These are phyloP conservation scores for Gentiana macrophylla DNA, from an alignment of 257 asterid species.

Conservation along the genomic window DNA sequence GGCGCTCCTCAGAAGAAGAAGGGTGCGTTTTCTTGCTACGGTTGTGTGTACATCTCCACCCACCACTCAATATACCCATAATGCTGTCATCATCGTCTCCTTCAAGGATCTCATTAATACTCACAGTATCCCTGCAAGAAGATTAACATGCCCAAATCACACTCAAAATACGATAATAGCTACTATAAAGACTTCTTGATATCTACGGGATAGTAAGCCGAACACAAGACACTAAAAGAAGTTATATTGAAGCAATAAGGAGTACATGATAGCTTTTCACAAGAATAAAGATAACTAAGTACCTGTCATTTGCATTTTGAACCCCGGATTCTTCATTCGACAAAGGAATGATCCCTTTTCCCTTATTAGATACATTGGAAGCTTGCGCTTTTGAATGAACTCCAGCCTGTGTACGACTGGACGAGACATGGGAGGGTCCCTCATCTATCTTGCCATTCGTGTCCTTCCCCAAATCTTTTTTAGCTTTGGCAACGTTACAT, in stretches of 20 bases:
- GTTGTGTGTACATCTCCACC: conserved; percentile 53
- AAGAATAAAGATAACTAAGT: conserved; percentile 4
- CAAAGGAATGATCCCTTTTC: conserved; percentile 54
- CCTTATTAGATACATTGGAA: conserved; percentile 37
- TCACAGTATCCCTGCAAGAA: conserved; percentile 34
- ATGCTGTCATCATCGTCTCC: conserved; percentile 19
- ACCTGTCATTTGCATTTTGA: conserved; percentile 39
- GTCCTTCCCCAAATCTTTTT: conserved; percentile 35
- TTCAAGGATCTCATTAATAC: conserved; percentile 24
- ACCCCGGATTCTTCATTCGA: conserved; percentile 24
- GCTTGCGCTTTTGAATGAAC: conserved; percentile 4
- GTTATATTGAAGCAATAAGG: not conserved
- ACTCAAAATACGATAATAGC: not conserved
- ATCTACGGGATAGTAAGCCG: not conserved
- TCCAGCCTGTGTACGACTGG: too few relatives aligned
- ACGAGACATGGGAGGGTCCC: conserved; percentile 17
- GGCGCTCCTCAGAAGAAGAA: conserved; percentile 12
- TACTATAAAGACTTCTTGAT: conserved; percentile 1
- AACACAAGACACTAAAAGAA: not conserved
- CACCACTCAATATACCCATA: conserved; percentile 20
- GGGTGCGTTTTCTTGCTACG: conserved; percentile 21
- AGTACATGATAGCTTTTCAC: not conserved
- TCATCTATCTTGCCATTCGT: conserved; percentile 18
- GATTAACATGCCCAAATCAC: conserved; percentile 1
- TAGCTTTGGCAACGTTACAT: conserved; percentile 50